phyloP scores from a whole-genome alignment of 768 basidiomycete species.

The Lactarius tabidus region DNA sequence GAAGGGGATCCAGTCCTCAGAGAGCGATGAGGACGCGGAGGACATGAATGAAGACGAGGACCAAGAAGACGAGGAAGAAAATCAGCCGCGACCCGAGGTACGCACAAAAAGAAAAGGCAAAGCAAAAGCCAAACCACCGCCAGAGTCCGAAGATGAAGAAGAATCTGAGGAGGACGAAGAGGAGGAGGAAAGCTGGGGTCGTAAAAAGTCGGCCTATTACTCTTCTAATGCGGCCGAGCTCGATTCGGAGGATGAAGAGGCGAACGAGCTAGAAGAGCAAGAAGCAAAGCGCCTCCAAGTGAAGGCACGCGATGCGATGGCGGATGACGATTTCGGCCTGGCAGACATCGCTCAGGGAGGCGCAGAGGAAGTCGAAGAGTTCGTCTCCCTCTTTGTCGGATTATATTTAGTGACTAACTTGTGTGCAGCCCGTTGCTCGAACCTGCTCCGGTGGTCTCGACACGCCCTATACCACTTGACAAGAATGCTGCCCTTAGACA shows the following conservation, averaged over 20 bases:
- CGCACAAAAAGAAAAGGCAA: slow-evolving; percentile 29
- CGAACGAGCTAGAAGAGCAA: slow-evolving; percentile 80
- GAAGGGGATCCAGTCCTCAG: slow-evolving; percentile 48
- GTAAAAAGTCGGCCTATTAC: slow-evolving; percentile 76
- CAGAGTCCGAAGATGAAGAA: slow-evolving; percentile 28
- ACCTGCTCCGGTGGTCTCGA: slow-evolving; percentile 32
- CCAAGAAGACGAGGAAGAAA: slow-evolving; percentile 28
- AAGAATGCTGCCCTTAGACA: slow-evolving; percentile 57
- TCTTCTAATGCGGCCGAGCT: slow-evolving; percentile 77
- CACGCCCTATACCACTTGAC: slow-evolving; percentile 47
- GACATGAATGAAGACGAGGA: slow-evolving; percentile 39
- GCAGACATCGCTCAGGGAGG: slow-evolving; percentile 49
- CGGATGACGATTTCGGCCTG: slow-evolving; percentile 82
- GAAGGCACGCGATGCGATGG: slow-evolving; percentile 67
- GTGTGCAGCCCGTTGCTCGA: slow-evolving; percentile 39
- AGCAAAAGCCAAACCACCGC: slow-evolving; percentile 26
- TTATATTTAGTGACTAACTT: not conserved
- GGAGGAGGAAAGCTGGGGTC: slow-evolving; percentile 80
- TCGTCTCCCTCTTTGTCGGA: not conserved
- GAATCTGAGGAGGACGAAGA: slow-evolving; percentile 28
- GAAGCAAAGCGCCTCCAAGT: slow-evolving; percentile 78
- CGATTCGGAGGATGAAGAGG: slow-evolving; percentile 87
- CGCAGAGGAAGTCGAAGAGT: slow-evolving; percentile 29
- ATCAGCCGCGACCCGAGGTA: slow-evolving; percentile 18
- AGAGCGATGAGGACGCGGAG: slow-evolving; percentile 45